Evolutionary conservation across 2,329 filamentous ascomycete genomes (phyloP), one percentile per base, ranked within the genome.

Genomic region (Fusarium verticillioides): DNA sequence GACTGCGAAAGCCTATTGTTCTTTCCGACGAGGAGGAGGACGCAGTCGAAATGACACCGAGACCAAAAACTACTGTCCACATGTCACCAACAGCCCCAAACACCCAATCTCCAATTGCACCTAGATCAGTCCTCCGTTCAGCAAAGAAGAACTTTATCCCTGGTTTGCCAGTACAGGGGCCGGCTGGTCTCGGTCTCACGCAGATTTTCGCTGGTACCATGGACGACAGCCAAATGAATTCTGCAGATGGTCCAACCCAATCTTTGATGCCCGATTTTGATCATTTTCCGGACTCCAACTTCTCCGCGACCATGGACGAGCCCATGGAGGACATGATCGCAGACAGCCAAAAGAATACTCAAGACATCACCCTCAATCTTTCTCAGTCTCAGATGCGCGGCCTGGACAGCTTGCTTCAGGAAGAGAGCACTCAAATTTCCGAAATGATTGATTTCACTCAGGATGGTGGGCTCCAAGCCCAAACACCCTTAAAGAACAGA

Each of bases 201-300:
- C 95, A 97, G 77, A 96, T 96, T 70, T 98, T 97, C 79, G 93
- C 93, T 9, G 94, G 94, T 18, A 97, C 95, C 2, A 93, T 98
- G 90, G 94, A 93, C 53, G 90, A 85, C 80, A 90, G 87, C 74
- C 87, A 90, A 75, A 73, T 78, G 64, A 75, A 76, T 74, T 61
- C 75, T 23, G 63, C 63, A 36, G 65, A 70, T n/a, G 80, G 76
- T 13, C 81, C 81, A 40, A 83, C 81, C 2, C 81, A 87, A 23
- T 87, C 86, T 11, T 82, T 85, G 66, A 88, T 90, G 80, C 90
- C 92, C 7, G 87, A 87, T 43, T 85, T 91, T 36, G 85, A 88
- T 40, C 82, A 83, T 61, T 87, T 90, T 60, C 82, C 89, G 2
- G 88, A 91, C 67, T 88, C 87, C 28, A 88, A 91, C 74, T 89